Evolutionary conservation across 768 basidiomycete genomes (phyloP), one percentile per base, ranked within the genome.

Genomic region (Auricularia cornea): DNA sequence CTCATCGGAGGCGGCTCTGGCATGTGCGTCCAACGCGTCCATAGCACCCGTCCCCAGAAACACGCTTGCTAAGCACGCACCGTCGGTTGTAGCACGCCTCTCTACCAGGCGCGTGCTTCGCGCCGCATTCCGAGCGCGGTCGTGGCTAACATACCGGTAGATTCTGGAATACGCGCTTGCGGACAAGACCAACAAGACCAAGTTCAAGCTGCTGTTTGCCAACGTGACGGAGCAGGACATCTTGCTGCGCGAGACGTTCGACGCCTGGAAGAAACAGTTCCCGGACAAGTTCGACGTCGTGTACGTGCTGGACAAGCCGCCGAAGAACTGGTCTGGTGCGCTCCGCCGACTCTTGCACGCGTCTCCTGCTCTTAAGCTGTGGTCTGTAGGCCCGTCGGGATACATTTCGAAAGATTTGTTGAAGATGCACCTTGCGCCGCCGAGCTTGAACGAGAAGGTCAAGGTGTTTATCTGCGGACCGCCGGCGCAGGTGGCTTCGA

Each of bases 1-100:
- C 80, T 95, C 69, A 92, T 98, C 69, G 92, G 92, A 35, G 97
- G 97, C 61, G 97, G 97, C 61, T 89, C 86, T 67, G 97, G 97
- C 72, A 93, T 98, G 88, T 89, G 69, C 69, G 86, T 38, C 40
- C 29, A 10, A 40, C 52, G 60, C 16, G 51, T 59, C 48, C n/a
- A 10, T 28, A 3, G 26, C n/a, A 31, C 35, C 30, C 30, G 23
- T 62, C n/a, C n/a, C n/a, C n/a, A n/a, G n/a, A 14, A 60, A 65
- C 40, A 64, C 62, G 38, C 66, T 38, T 38, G 35, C 35, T 38
- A 38, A 38, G 35, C 35, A 38, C 35, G 16, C 35, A 38, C 8
- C 35, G 35, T 38, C 35, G 35, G 35, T 14, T 10, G 16, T 69
- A 92, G 89, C 66, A 89, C 92, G 10, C 92, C 92, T 2, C 81